Evolutionary conservation across 108 stramenopile genomes (phyloP), one percentile per base, ranked within the genome.

Genomic region (Mediolabrus comicus): DNA sequence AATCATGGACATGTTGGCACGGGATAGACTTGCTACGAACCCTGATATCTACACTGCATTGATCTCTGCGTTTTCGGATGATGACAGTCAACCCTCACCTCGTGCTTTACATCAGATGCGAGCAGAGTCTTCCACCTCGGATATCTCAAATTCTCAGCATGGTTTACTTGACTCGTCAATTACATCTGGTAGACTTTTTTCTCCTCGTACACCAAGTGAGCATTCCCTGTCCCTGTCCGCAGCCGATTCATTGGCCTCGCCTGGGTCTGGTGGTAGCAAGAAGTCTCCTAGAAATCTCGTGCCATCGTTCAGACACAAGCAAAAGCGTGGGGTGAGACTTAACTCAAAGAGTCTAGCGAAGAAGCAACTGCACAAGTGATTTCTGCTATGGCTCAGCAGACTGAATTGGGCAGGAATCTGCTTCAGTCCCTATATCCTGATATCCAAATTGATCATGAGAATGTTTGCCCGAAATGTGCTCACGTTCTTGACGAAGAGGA

Each of bases 381-480:
- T 13, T 74, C 83, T 56, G 77, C 75, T 12, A 64, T 95, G 26
- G 46, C 55, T 26, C 80, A 78, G 30, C 90, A 95, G 49, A 66
- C 87, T 29, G 75, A 68, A 6, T 54, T 95, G 31, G 89, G 89
- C 4, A 83, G 88, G 52, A 89, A 78, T 57, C 70, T 95, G 43
- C 65, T 95, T 6, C 86, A 90, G 27, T 62, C 74, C 16, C 63
- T 92, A 9, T 90, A 89, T 59, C 88, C 87, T 53, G 77, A 80
- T 30, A 65, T 95, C 14, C 30, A 27, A 0, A 88, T 95, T 25
- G 89, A 95, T 54, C 84, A 72, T 14, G 66, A 75, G 14, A 80
- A 90, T 64, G 54, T 62, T 3, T 95, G 93, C 74, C 90, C 88
- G 6, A 77, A 74, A 32, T 95, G 93, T 62, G 82, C 86, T 24